These are phyloP conservation scores for Lactarius akahatsu DNA, from an alignment of 768 basidiomycete species.

Conservation along the genomic window DNA sequence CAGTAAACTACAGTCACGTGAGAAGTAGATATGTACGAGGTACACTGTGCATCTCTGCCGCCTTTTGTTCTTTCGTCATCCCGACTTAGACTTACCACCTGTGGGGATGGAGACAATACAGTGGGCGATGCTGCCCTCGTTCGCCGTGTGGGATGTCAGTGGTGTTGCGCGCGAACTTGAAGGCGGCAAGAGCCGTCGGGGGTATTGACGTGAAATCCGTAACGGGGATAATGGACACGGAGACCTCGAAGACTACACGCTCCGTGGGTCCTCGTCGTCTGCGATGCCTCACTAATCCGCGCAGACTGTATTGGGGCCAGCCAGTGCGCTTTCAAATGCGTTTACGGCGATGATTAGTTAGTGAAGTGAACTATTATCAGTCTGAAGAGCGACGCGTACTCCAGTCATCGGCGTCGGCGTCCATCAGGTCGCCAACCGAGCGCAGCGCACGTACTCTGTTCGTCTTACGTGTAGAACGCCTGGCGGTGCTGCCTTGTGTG, in stretches of 20 bases:
- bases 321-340: conserved; percentile 37
- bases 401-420: conserved; percentile 38
- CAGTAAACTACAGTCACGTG: too few relatives aligned
- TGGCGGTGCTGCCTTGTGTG: conserved; percentile 44
- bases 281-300: conserved; percentile 31
- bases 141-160: too few relatives aligned
- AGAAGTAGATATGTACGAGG: too few relatives aligned
- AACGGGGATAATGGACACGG: conserved; percentile 22
- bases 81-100: conserved; percentile 34
- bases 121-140: conserved; percentile 8
- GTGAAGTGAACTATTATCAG: not conserved
- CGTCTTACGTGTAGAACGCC: conserved; percentile 51
- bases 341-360: conserved; percentile 26
- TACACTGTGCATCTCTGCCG: too few relatives aligned
- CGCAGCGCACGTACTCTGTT: conserved; percentile 56
- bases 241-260: conserved; percentile 17
- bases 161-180: not conserved
- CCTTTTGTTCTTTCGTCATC: conserved; percentile 88
- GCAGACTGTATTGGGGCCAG: conserved; percentile 20
- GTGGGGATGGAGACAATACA: conserved; percentile 26
- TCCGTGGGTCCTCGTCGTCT: conserved; percentile 30
- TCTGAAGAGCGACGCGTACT: not conserved
- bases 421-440: conserved; percentile 80
- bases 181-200: not conserved
- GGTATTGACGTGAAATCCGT: conserved; percentile 19